Base-by-base conservation (phyloP, 331 rosid species). In the Phaseolus coccineus region DNA sequence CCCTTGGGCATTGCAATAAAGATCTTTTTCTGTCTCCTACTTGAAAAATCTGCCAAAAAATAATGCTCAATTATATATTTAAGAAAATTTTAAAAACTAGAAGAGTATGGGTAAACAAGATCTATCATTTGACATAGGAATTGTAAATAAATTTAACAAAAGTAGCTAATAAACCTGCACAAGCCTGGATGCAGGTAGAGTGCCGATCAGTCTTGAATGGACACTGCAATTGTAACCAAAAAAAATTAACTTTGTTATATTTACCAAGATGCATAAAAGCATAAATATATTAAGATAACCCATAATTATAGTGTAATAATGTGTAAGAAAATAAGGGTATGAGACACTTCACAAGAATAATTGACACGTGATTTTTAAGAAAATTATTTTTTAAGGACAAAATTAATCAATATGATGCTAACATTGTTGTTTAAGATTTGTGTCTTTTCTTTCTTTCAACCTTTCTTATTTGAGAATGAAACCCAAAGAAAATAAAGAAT, bases 11-110 rank as follows among this genome's bases (percentile, higher is more conserved):
- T 83, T 47, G 85, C 78, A 77, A 57, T 66, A 22, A 88, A 81
- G 37, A 57, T 39, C 73, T 74, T 88, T 78, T 78, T 84, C 19
- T n/a, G 85, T 78, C 86, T 90, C 82, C 77, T 88, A 74, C 87
- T 84, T 13, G 92, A 81, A 85, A 74, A 90, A 78, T 89, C 97
- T 91, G 61, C 35, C 71, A 73, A 66, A 68, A 61, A 50, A 66
- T 73, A 72, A 64, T 53, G 37, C 46, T 69, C 61, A 69, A 16
- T 78, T 37, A 46, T 37, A 46, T 8, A 74, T 24, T 69, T 53
- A 52, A 28, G 24, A 13, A 74, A 6, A 48, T 11, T 35, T 50
- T 15, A 73, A 6, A 28, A 78, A 53, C 9, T 14, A 7, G 37
- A 77, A 39, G 44, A 30, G 6, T 42, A 13, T 2, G 28, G 58